These are phyloP conservation scores for Noccaea bulbosa DNA, from an alignment of 345 rosid species.

Conservation along the genomic window DNA sequence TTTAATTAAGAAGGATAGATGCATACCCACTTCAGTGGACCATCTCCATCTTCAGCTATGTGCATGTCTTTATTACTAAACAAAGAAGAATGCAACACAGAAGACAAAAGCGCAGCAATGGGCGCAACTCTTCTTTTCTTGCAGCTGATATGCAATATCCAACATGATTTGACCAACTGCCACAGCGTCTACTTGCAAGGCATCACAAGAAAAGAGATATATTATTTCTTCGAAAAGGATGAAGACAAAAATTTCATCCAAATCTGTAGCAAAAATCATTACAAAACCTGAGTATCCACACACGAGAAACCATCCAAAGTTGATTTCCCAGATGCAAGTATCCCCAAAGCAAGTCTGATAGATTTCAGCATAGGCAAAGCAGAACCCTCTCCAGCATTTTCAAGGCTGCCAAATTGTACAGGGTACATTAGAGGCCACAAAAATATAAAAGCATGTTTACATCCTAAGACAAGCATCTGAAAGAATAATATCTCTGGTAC, in stretches of 20 bases:
- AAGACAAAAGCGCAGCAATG: slow-evolving; percentile 87
- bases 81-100: slow-evolving; percentile 77
- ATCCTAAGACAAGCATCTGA: slow-evolving; percentile 19
- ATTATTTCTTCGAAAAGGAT: slow-evolving; percentile 1
- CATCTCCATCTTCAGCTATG: slow-evolving; percentile 52
- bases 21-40: slow-evolving; percentile 93
- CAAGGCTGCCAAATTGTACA: slow-evolving; percentile 66
- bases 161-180: slow-evolving; percentile 82
- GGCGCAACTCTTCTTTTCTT: slow-evolving; percentile 92
- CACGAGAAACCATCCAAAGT: slow-evolving; percentile 55
- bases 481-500: neutral
- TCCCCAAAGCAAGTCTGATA: slow-evolving; percentile 63
- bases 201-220: slow-evolving; percentile 17
- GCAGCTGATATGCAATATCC: slow-evolving; percentile 89
- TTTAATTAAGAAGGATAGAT: slow-evolving; percentile 22
- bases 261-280: neutral
- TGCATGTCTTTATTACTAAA: slow-evolving; percentile 76
- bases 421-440: neutral
- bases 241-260: slow-evolving; percentile 7
- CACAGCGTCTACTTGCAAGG: slow-evolving; percentile 75
- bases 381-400: slow-evolving; percentile 93
- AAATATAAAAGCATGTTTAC: neutral
- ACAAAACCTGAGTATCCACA: slow-evolving; percentile 73
- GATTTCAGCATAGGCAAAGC: slow-evolving; percentile 89
- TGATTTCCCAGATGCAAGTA: slow-evolving; percentile 60